Base-by-base conservation (phyloP, 176 grass and related monocot genomes). In the Cenchrus purpureus region DNA sequence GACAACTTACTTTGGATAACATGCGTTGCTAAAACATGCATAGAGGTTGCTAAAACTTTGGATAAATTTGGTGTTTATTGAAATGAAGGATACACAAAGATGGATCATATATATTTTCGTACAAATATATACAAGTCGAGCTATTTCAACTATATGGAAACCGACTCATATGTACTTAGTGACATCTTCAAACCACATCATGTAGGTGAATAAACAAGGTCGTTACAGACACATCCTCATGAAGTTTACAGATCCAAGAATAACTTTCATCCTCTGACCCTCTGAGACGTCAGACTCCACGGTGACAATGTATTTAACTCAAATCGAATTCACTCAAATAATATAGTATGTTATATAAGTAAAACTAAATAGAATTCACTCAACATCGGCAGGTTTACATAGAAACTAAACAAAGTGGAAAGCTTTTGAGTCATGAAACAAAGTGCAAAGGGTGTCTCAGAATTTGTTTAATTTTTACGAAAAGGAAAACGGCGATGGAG, bases 121-220 rank as follows among this genome's bases (percentile, higher is more conserved):
- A 53, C 45, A 89, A 73, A 29, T 22, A 64, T 57, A 31, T 29
- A 54, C 59, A 76, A 66, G 48, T 13, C 16, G 58, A 60, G 17
- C 40, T 54, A 49, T 28, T 54, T 13, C 31, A 71, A 69, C 4
- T 82, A 25, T 25, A 69, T 67, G 32, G 62, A 71, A 71, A 22
- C 34, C 48, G 72, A 74, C 44, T 67, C 28, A 59, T 45, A 67
- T 12, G 61, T 17, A 89, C 22, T 9, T 63, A 65, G 7, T 31
- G 3, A 48, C 13, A 37, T 51, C 25, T 80, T 84, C 12, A 66
- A 28, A 8, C 44, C 71, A 71, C 7, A 42, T 20, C 49, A 71
- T 28, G 50, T 29, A n/a, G n/a, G n/a, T n/a, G 42, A 83, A 86
- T 62, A n/a, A 53, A 78, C 25, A 90, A 83, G 29, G 19, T 79